phyloP scores from a whole-genome alignment of 768 basidiomycete genomes.

The Leucocoprinus leucothites region DNA sequence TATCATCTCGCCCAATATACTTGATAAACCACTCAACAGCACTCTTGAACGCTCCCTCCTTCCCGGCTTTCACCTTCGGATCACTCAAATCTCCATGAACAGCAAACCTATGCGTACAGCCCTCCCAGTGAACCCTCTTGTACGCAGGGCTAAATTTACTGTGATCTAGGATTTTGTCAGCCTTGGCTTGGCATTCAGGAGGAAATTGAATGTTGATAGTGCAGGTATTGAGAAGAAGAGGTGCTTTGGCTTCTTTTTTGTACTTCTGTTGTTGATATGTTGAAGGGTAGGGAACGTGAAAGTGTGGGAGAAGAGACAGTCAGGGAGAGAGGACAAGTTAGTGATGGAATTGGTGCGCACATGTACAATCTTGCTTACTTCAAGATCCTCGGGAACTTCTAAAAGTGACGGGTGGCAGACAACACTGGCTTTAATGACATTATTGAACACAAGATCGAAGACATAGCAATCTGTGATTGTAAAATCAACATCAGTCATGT shows the following conservation, averaged over 20 bases:
- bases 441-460: constrained; percentile 62
- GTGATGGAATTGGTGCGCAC: too few relatives aligned
- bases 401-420: constrained; percentile 65
- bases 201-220: constrained; percentile 51
- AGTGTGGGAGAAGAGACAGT: neutral
- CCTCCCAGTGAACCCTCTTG: constrained; percentile 43
- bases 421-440: constrained; percentile 43
- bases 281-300: too few relatives aligned
- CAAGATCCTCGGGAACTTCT: constrained; percentile 54
- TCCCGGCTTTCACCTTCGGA: constrained; percentile 54
- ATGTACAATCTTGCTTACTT: constrained; percentile 35
- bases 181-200: constrained; percentile 34
- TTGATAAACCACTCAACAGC: constrained; percentile 52
- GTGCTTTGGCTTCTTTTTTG: constrained; percentile 38
- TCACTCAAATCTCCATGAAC: constrained; percentile 45
- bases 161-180: constrained; percentile 48
- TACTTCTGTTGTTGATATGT: constrained; percentile 41
- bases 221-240: constrained; percentile 70
- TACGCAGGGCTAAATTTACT: constrained; percentile 47
- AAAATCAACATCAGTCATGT: too few relatives aligned
- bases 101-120: constrained; percentile 53
- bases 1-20: constrained; percentile 20
- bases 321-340: too few relatives aligned
- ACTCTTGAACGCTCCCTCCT: constrained; percentile 61
- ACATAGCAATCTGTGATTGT: constrained; percentile 52